These are phyloP conservation scores for Fusarium incarnatum DNA, from an alignment of 2,329 filamentous ascomycete genomes.

Conservation along the genomic window DNA sequence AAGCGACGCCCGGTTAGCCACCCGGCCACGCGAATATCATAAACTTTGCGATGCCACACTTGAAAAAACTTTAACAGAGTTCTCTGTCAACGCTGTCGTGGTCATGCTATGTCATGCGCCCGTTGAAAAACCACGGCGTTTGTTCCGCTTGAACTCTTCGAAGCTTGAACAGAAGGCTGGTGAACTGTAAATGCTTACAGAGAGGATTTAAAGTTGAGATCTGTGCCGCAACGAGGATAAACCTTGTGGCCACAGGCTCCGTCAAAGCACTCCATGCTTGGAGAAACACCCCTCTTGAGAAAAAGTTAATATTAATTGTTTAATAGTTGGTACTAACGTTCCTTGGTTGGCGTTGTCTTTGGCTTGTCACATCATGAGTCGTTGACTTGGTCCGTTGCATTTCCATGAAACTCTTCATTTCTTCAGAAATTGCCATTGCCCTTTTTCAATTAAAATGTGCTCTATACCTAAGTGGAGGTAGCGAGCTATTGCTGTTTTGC, in stretches of 20 bases:
- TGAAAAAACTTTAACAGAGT: background rate
- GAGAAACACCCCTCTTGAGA: background rate
- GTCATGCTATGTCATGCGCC: background rate
- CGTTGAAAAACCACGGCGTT: constrained; percentile 7
- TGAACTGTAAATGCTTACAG: constrained; percentile 7
- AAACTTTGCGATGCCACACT: constrained; percentile 15
- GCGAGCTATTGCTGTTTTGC: constrained; percentile 37
- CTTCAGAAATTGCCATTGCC: constrained; percentile 30
- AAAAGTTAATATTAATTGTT: background rate
- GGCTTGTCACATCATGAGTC: constrained; percentile 18
- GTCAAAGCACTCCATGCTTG: background rate
- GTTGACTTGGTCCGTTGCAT: background rate
- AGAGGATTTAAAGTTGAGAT: constrained; percentile 28
- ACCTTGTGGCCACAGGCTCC: constrained; percentile 1
- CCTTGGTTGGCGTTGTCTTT: background rate
- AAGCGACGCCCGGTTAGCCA: constrained; percentile 12
- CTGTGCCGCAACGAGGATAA: constrained; percentile 24
- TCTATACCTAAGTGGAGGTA: constrained; percentile 32
- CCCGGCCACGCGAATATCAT: constrained; percentile 3
- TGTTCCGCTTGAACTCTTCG: background rate
- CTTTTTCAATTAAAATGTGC: constrained; percentile 39
- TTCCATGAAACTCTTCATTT: constrained; percentile 23
- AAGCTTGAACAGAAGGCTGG: constrained; percentile 12
- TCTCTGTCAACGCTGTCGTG: background rate
- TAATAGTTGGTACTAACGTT: constrained; percentile 10